These are phyloP conservation scores for Carex myosuroides DNA, from an alignment of 176 grass and related monocot species.

Conservation along the genomic window DNA sequence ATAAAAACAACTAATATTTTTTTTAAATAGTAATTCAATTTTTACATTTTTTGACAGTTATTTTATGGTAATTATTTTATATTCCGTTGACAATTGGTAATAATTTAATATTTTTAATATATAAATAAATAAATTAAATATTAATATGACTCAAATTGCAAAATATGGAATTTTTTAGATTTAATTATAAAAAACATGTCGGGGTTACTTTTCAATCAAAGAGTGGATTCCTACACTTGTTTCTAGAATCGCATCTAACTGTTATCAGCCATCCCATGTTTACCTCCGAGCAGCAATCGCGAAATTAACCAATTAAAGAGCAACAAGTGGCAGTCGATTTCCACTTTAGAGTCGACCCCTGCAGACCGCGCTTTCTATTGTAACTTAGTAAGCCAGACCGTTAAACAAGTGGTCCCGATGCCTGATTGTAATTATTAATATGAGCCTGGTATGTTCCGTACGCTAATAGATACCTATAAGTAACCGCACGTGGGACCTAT, in stretches of 20 bases:
- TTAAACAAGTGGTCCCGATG: background rate
- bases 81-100: too few species aligned
- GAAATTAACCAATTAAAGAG: background rate
- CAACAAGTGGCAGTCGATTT: background rate
- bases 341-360: background rate
- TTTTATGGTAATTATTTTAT: background rate
- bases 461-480: background rate
- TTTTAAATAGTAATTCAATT: background rate
- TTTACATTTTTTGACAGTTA: background rate
- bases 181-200: background rate
- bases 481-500: background rate
- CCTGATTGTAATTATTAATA: background rate
- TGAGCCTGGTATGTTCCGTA: background rate
- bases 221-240: slow-evolving; percentile 12
- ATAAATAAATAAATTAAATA: too few species aligned
- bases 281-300: background rate
- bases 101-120: too few species aligned
- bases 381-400: background rate
- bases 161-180: background rate
- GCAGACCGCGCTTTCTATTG: background rate
- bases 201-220: background rate
- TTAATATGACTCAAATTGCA: background rate
- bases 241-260: background rate
- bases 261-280: background rate
- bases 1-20: background rate